Evolutionary conservation across 768 basidiomycete species (phyloP).

Genomic region (Leccinum uliginosum): DNA sequence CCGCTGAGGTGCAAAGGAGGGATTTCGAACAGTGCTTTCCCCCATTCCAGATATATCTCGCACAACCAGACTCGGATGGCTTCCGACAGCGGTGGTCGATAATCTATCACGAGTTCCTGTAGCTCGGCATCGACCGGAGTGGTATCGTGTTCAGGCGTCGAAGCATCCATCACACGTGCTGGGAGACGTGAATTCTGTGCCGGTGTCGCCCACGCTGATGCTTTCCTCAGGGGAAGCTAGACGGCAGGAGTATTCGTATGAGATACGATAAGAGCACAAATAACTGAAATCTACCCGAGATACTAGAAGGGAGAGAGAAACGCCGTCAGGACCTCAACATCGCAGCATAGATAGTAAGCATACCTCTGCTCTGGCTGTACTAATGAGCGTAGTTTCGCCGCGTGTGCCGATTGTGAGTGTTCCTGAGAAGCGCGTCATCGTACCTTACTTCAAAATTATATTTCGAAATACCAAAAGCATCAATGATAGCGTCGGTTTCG

Average conservation of each 20-base stretch:
- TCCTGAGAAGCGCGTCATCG: constrained; percentile 31
- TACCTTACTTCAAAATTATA: background rate
- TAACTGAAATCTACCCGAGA: constrained; percentile 38
- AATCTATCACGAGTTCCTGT: constrained; percentile 39
- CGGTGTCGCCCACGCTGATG: constrained; percentile 11
- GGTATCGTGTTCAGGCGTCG: constrained; percentile 31
- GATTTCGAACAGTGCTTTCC: constrained; percentile 50
- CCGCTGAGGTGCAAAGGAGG: background rate
- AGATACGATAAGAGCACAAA: background rate
- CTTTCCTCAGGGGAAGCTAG: constrained; percentile 24
- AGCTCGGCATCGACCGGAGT: constrained; percentile 33
- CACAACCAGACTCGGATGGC: constrained; percentile 58
- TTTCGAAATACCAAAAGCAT: constrained; percentile 42
- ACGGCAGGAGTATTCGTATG: background rate
- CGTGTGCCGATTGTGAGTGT: constrained; percentile 53
- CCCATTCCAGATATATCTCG: constrained; percentile 62
- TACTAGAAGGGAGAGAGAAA: constrained; percentile 35
- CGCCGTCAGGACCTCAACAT: background rate
- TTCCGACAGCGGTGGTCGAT: constrained; percentile 55
- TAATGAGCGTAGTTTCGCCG: constrained; percentile 52
- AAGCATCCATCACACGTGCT: constrained; percentile 35
- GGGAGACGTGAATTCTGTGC: constrained; percentile 35
- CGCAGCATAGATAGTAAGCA: constrained; percentile 12
- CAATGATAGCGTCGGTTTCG: constrained; percentile 44
- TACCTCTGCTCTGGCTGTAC: constrained; percentile 67